phyloP scores from a whole-genome alignment of 1,284 basidiomycete genomes.

The Sporisorium sorghi region DNA sequence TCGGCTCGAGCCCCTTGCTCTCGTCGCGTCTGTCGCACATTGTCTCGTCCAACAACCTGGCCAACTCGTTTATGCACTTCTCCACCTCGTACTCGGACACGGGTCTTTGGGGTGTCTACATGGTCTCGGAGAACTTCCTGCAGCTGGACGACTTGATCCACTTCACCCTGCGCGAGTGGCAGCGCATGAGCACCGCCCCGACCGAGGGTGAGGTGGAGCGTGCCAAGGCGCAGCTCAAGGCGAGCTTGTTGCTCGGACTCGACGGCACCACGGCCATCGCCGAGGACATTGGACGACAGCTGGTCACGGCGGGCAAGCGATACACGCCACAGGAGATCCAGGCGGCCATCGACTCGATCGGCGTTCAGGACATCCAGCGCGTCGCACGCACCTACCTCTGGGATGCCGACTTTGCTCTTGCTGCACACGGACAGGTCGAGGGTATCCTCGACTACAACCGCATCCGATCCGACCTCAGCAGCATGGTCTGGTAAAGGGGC shows the following conservation, averaged over 20 bases:
- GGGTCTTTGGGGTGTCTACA: constrained; percentile 98
- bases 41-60: constrained; percentile 92
- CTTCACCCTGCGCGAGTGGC: constrained; percentile 97
- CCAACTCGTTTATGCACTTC: constrained; percentile 99
- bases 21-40: constrained; percentile 92
- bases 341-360: constrained; percentile 88
- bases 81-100: constrained; percentile 99
- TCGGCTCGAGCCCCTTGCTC: constrained; percentile 89
- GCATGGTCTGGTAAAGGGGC: constrained; percentile 68
- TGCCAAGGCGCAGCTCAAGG: constrained; percentile 97
- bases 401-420: constrained; percentile 80
- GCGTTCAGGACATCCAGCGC: constrained; percentile 88
- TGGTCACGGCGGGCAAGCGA: constrained; percentile 85
- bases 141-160: constrained; percentile 94
- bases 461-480: constrained; percentile 69
- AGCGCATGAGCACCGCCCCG: constrained; percentile 90
- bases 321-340: constrained; percentile 94
- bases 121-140: constrained; percentile 82
- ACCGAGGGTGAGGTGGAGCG: constrained; percentile 90
- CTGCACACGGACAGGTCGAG: constrained; percentile 72
- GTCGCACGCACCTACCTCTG: constrained; percentile 96
- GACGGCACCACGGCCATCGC: constrained; percentile 96
- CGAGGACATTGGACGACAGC: constrained; percentile 96
- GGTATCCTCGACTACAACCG: constrained; percentile 76
- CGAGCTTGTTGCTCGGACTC: constrained; percentile 86